phyloP scores from a whole-genome alignment of 2,329 filamentous ascomycete species.

The Drechslerella dactyloides region DNA sequence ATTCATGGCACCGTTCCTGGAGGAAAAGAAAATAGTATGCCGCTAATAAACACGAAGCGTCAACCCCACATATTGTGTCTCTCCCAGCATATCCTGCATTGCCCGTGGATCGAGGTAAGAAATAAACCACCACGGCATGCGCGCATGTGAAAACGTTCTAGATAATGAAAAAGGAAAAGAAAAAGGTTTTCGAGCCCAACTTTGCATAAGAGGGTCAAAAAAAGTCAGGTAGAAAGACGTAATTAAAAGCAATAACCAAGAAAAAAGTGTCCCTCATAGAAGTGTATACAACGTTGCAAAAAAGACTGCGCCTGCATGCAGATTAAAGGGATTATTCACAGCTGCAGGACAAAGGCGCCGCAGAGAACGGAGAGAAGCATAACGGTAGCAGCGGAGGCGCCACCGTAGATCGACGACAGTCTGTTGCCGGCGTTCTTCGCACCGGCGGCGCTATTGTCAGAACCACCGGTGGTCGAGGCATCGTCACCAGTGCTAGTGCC shows the following conservation, averaged over 20 bases:
- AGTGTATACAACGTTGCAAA: constrained; percentile 24
- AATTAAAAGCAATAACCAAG: constrained; percentile 18
- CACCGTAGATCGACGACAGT: constrained; percentile 16
- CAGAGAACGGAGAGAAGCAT: constrained; percentile 42
- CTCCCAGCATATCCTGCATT: background rate
- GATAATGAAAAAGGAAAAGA: background rate
- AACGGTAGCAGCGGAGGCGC: constrained; percentile 27
- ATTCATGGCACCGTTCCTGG: background rate
- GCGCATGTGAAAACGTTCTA: constrained; percentile 1
- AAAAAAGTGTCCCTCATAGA: constrained; percentile 45
- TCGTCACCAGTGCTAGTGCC: constrained; percentile 8
- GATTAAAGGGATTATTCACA: constrained; percentile 20
- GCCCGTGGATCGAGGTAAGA: constrained; percentile 8
- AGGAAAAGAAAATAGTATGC: constrained; percentile 6
- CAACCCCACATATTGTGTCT: background rate
- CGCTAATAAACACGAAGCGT: constrained; percentile 2
- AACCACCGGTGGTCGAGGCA: background rate
- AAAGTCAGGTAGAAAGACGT: background rate
- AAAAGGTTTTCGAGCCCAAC: background rate
- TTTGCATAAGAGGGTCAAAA: constrained; percentile 31
- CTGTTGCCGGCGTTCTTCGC: constrained; percentile 33
- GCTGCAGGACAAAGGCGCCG: constrained; percentile 36
- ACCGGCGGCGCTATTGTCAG: background rate
- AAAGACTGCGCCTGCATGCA: background rate
- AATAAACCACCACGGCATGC: constrained; percentile 1